Evolutionary conservation across 495 filamentous ascomycete species (phyloP), one percentile per base, ranked within the genome.

Genomic region (Penicillium dipodomyicola): DNA sequence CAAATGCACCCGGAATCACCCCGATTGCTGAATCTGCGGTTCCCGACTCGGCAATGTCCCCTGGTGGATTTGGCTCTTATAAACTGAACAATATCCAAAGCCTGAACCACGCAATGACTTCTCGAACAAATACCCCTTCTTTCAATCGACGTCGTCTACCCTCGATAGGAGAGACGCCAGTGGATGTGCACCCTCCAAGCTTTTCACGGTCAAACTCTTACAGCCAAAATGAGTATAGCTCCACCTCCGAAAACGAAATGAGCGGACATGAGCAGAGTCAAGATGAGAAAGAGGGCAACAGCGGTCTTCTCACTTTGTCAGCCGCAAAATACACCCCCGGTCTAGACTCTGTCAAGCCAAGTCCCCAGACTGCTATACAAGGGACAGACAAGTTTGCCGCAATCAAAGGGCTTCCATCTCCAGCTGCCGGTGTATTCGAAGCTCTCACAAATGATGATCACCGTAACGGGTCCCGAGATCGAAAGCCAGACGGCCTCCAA

Each of bases 1-100:
- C 91, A 44, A 83, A 83, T 63, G 86, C 83, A 29, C 86, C 84
- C 5, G 89, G 87, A 39, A 81, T 88, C 12, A 98, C 95, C 4
- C 94, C 94, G 1, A 97, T 97, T 66, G 88, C 90, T 3, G 90
- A 97, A 60, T 96, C 93, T 37, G 94, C 92, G 11, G 75, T 94
- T 30, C 85, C 84, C 1, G 89, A 96, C 52, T 95, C 92, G 39
- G 95, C 93, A 10, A 67, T 96, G 42, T 91, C 90, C 25, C 89
- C 90, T 2, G 77, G 82, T 35, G 87, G 84, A 39, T 78, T 87
- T n/a, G 80, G 81, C 6, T 87, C 87, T 3, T 87, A 89, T 59
- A 74, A 86, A 39, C 81, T 86, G 58, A 83, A 85, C 29, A 76
- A 76, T 42, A 68, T 74, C 20, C 76, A 77, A 53, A 80, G 79